Percentiles rank a stretch among this genome's conserved stretches.
Conservation (phyloP, 768 basidiomycete genomes). For the Panaeolus papilionaceus region DNA sequence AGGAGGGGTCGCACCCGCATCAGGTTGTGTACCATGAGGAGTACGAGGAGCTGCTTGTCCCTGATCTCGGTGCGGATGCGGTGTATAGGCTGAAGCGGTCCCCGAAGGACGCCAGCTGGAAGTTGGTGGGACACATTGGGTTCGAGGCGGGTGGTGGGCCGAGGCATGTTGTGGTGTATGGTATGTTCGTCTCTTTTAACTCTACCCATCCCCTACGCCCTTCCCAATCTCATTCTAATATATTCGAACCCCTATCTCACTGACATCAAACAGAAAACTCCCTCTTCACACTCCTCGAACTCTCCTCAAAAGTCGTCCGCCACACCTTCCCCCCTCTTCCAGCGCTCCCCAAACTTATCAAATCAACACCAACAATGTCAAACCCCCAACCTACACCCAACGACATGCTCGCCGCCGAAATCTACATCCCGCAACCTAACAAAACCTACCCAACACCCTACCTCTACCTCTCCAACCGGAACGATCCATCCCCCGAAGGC, state of each 20-base stretch:
- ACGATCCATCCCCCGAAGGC: slow-evolving; percentile 71
- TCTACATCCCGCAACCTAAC: slow-evolving; percentile 64
- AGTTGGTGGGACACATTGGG: slow-evolving; percentile 51
- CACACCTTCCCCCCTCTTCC: slow-evolving; percentile 58
- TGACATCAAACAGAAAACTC: too few relatives aligned
- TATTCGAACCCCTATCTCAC: too few relatives aligned
- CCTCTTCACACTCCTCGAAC: slow-evolving; percentile 73
- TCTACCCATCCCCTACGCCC: too few relatives aligned
- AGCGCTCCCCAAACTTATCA: slow-evolving; percentile 45
- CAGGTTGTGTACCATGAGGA: slow-evolving; percentile 61
- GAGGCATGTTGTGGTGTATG: slow-evolving; percentile 67
- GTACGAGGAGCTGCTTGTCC: slow-evolving; percentile 66
- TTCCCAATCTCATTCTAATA: too few relatives aligned
- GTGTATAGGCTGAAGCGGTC: slow-evolving; percentile 61
- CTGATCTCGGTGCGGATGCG: slow-evolving; percentile 79
- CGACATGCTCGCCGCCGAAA: slow-evolving; percentile 71
- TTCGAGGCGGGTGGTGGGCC: slow-evolving; percentile 70
- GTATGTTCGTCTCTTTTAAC: slow-evolving; percentile 44
- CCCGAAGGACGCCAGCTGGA: slow-evolving; percentile 49
- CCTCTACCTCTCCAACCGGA: slow-evolving; percentile 78
- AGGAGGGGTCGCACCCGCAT: slow-evolving; percentile 80
- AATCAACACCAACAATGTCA: slow-evolving; percentile 55
- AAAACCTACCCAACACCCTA: slow-evolving; percentile 58
- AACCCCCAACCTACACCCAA: slow-evolving; percentile 49
- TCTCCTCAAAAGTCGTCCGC: slow-evolving; percentile 61